Conservation (phyloP, 768 basidiomycete genomes). For the Gymnopilus dilepis region DNA sequence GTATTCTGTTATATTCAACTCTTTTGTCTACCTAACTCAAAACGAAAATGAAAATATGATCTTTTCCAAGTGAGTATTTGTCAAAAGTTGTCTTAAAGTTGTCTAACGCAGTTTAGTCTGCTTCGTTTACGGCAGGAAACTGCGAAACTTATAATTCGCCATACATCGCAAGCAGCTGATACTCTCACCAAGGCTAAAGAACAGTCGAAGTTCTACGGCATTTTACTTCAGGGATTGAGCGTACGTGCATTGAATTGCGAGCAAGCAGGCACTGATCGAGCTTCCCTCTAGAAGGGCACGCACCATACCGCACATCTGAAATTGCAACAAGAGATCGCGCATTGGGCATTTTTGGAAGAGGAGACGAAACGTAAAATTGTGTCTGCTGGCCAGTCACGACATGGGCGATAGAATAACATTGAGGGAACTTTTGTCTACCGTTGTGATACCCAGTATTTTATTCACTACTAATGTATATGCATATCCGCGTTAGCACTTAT, state of each 20-base stretch:
- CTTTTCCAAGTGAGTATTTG: conserved; percentile 78
- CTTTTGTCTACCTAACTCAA: conserved; percentile 78
- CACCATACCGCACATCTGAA: conserved; percentile 81
- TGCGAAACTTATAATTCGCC: conserved; percentile 72
- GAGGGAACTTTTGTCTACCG: too few species aligned
- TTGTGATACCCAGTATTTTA: background rate
- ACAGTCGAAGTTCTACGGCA: conserved; percentile 75
- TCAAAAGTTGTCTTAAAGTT: background rate
- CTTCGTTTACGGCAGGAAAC: conserved; percentile 86
- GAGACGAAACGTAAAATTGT: conserved; percentile 69
- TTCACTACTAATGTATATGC: background rate
- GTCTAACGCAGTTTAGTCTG: conserved; percentile 53
- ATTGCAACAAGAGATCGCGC: conserved; percentile 83
- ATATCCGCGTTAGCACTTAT: background rate
- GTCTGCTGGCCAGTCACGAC: conserved; percentile 43
- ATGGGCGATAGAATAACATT: conserved; percentile 9
- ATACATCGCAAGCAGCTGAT: conserved; percentile 73
- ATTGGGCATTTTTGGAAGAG: conserved; percentile 88
- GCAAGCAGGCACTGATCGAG: background rate
- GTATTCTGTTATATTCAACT: conserved; percentile 83
- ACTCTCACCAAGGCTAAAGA: conserved; percentile 66
- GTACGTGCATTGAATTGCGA: conserved; percentile 48
- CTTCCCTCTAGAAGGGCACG: conserved; percentile 57
- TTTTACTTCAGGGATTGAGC: conserved; percentile 74
- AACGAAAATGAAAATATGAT: conserved; percentile 96